Base-by-base conservation (phyloP, 2,329 filamentous ascomycete genomes). In the Aspergillus quadrilineatus region DNA sequence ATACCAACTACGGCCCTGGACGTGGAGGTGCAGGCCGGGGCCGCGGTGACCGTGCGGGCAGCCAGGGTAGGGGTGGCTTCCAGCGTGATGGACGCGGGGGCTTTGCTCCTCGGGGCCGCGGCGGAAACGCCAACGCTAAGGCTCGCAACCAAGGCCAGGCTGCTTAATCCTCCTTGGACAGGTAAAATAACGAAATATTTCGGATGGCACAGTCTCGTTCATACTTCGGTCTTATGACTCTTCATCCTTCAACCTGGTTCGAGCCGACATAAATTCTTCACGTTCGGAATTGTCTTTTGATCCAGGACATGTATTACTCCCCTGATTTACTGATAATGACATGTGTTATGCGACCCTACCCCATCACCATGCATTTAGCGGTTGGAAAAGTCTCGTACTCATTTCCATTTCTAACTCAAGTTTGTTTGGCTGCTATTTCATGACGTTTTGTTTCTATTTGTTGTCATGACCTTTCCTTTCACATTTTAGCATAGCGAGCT, bases 31-130 rank as follows among this genome's bases (percentile, higher is more conserved):
- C 83, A 63, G 80, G 81, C 63, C 85, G 88, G 67, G 86, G 87
- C 59, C 88, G 89, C 68, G 87, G 87, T 63, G 86, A 89, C 57
- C 85, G 86, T 63, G 75, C 79, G 49, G 83, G 84, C 52, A 84
- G 83, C 71, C 86, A 88, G 71, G 76, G 78, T 55, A 80, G 85
- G 65, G 85, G 88, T 60, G 86, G 84, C 70, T 92, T 89, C 77
- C 79, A 82, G 57, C 84, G 87, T 54, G 87, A 88, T 56, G 80
- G 86, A 45, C 85, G 89, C 66, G 88, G 89, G 61, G 84, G 85
- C 55, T 85, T 85, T 65, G 79, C 81, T 67, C 78, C 85, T 62
- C 84, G 86, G 59, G 83, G 85, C 56, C 85, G 89, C 63, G 86
- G 88, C 61, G 78, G 81, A 64, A 84, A 82, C 63, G 81, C 75